phyloP scores from a whole-genome alignment of 768 basidiomycete genomes.

The Russula compacta region DNA sequence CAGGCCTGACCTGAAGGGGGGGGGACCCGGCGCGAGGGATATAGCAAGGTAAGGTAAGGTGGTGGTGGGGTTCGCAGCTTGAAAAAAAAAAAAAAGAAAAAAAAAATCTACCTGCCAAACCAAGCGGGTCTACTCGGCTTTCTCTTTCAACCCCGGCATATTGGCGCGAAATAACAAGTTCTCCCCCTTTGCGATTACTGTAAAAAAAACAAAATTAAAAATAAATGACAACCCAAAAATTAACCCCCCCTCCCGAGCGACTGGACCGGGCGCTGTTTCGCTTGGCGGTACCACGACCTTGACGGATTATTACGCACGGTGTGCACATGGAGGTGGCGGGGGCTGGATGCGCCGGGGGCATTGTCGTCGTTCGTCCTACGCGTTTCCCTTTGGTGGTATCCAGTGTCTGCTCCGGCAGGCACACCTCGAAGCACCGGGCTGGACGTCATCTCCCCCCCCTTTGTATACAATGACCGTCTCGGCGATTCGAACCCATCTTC shows the following conservation, averaged over 20 bases:
- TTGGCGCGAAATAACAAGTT: background rate
- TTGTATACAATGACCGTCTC: background rate
- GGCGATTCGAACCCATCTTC: conserved; percentile 1
- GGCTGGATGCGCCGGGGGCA: too few species aligned
- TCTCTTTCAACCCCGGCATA: conserved; percentile 2
- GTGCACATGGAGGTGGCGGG: background rate
- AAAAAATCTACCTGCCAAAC: background rate
- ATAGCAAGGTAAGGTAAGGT: background rate
- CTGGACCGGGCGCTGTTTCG: background rate
- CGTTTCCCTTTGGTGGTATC: too few species aligned
- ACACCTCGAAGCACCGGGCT: background rate
- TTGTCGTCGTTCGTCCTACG: background rate
- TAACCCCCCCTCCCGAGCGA: background rate
- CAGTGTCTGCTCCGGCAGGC: background rate
- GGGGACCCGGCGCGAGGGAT: background rate
- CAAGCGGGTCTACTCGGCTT: conserved; percentile 1
- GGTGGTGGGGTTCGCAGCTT: background rate
- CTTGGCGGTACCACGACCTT: conserved; percentile 9
- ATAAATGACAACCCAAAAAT: background rate
- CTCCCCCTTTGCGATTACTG: background rate
- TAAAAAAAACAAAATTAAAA: background rate
- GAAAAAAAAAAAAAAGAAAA: background rate
- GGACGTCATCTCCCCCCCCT: background rate
- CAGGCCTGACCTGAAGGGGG: background rate
- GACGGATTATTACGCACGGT: background rate